Base-by-base conservation (phyloP, 1,284 basidiomycete genomes). In the Irpex rosettiformis region DNA sequence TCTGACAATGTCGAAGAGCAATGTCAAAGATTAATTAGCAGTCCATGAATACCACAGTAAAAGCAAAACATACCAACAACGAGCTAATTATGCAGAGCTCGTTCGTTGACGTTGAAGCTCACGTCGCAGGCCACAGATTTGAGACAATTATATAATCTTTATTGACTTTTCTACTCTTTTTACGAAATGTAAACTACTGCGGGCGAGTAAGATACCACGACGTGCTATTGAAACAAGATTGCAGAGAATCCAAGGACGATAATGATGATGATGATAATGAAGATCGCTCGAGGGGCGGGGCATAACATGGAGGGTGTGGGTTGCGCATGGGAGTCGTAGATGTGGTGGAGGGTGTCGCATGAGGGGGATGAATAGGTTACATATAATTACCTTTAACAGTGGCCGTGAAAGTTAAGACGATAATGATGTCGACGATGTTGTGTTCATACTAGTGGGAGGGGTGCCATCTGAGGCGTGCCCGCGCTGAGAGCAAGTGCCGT, bases 401-500 rank as follows among this genome's bases (percentile, higher is more conserved):
- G 24, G n/a, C 45, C 21, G 40, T 11, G n/a, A 43, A 30, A 8
- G 27, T n/a, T 11, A 45, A 16, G 42, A 55, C 11, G 33, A 37
- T 16, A 37, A 8, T 37, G 11, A 37, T 11, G 10, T 16, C 2
- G 33, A 37, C 10, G 2, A 16, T 11, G 11, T 16, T 8, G 33
- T 16, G 33, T 37, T 37, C 33, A 11, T 16, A 11, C 10, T 16
- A 37, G 33, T 37, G 33, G 33, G 11, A 37, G 11, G 16, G 16
- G 33, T 37, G 16, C 33, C 33, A 37, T 8, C 33, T 37, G 33
- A 33, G n/a, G 33, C n/a, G 13, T 16, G 33, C 13, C 27, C 13
- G 48, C 48, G 27, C 48, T 27, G 28, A 45, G 24, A 43, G 49
- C 70, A 60, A 85, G 65, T 3, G 82, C 81, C 3, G 69, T 73